Evolutionary conservation across 257 asterid species (phyloP).

Genomic region (Lantana camara): DNA sequence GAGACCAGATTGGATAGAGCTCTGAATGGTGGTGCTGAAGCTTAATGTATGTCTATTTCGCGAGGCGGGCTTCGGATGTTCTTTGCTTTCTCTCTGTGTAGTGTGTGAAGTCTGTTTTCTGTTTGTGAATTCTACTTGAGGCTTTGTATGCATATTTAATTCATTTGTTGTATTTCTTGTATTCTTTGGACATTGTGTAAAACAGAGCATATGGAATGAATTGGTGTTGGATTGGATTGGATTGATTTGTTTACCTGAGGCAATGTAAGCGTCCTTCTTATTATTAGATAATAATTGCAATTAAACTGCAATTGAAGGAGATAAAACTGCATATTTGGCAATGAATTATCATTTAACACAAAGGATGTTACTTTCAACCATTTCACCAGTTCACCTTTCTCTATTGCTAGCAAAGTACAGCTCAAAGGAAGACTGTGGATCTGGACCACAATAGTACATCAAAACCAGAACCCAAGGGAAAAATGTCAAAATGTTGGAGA

Average conservation of each 20-base stretch:
- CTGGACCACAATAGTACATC: slow-evolving; percentile 12
- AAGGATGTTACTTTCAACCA: not conserved
- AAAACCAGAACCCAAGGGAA: slow-evolving; percentile 19
- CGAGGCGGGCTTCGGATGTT: slow-evolving; percentile 22
- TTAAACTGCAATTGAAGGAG: not conserved
- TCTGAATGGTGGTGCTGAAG: slow-evolving; percentile 54
- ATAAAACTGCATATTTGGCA: not conserved
- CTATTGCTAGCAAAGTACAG: not conserved
- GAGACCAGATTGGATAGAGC: slow-evolving; percentile 89
- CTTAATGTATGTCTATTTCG: slow-evolving; percentile 35
- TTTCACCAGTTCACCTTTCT: not conserved
- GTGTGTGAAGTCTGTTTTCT: slow-evolving; percentile 20
- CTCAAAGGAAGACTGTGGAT: not conserved
- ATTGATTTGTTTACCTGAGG: slow-evolving; percentile 23
- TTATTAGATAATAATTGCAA: not conserved
- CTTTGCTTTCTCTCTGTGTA: slow-evolving; percentile 4
- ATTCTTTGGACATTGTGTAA: slow-evolving; percentile 24
- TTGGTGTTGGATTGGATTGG: slow-evolving; percentile 30
- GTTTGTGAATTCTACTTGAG: slow-evolving; percentile 38
- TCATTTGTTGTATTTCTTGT: slow-evolving; percentile 26
- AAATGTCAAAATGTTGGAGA: slow-evolving; percentile 29
- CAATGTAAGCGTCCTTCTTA: not conserved
- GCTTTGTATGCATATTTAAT: slow-evolving; percentile 32
- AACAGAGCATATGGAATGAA: slow-evolving; percentile 27
- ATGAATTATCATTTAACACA: not conserved